phyloP scores from a whole-genome alignment of 306 rosid genomes.

The Lithocarpus polystachyus region DNA sequence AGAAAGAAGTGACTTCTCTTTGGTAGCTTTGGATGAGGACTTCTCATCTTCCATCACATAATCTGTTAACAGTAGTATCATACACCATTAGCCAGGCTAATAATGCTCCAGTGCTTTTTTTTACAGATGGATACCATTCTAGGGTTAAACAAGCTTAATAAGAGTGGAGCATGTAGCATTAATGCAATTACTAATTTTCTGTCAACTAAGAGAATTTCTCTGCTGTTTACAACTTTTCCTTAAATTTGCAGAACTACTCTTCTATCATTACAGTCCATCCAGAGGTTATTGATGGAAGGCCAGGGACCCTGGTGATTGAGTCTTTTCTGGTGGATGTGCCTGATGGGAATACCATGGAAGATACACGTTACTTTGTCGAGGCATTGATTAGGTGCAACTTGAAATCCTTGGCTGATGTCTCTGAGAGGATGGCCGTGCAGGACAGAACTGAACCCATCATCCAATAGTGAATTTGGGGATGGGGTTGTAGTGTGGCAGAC shows the following conservation, averaged over 20 bases:
- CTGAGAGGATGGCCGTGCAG: conserved; percentile 95
- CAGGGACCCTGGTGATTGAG: conserved; percentile 91
- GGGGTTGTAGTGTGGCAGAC: conserved; percentile 33
- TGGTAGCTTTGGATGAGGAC: no score
- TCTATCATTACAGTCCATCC: conserved; percentile 88
- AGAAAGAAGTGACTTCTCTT: no score
- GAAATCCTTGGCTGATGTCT: conserved; percentile 92
- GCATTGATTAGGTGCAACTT: conserved; percentile 94
- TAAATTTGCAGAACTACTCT: conserved; percentile 80
- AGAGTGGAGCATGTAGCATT: no score
- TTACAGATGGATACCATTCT: no score
- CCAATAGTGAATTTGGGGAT: conserved; percentile 33
- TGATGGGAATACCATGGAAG: conserved; percentile 89
- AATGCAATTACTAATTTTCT: neutral
- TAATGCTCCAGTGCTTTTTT: no score
- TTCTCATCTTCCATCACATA: no score
- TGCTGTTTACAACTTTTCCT: conserved; percentile 16
- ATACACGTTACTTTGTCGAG: conserved; percentile 91
- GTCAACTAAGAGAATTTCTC: conserved; percentile 2
- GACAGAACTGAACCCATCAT: conserved; percentile 65
- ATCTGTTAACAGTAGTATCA: no score
- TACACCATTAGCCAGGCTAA: no score
- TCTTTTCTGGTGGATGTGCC: conserved; percentile 95
- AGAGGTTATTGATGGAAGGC: conserved; percentile 82
- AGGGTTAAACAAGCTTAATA: no score